Percentiles rank a stretch among this genome's conserved stretches.
Conservation (phyloP, 1,284 basidiomycete species). For the Microbotryum violaceum region DNA sequence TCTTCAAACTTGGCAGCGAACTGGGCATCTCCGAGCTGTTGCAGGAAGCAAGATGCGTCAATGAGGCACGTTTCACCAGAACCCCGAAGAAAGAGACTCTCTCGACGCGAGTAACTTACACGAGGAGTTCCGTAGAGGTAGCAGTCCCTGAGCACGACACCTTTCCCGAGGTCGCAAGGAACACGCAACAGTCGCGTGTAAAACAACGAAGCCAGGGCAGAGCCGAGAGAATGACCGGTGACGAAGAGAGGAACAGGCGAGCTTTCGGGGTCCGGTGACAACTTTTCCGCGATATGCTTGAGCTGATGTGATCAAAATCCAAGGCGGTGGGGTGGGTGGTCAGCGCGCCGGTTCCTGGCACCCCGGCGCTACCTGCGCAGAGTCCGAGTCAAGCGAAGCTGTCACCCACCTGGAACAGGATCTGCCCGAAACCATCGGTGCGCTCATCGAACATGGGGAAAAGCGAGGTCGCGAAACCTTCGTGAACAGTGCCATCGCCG, state of each 20-base stretch:
- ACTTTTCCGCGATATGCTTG: neutral
- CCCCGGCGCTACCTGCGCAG: neutral
- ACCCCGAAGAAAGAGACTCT: too few species aligned
- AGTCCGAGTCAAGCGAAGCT: neutral
- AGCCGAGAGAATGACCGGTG: slow-evolving; percentile 27
- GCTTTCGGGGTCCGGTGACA: neutral
- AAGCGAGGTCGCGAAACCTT: slow-evolving; percentile 21
- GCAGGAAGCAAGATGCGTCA: neutral
- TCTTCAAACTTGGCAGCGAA: neutral
- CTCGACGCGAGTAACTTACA: slow-evolving; percentile 8
- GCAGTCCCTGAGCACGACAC: slow-evolving; percentile 15
- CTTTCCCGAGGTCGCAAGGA: slow-evolving; percentile 19
- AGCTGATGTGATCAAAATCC: neutral
- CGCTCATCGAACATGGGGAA: neutral
- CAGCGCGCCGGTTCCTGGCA: neutral
- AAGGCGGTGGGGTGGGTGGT: neutral
- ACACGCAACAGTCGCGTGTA: slow-evolving; percentile 23
- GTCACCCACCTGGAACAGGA: neutral
- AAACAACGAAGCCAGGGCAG: slow-evolving; percentile 15
- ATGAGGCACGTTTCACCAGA: neutral
- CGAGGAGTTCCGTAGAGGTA: slow-evolving; percentile 23
- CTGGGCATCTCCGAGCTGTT: neutral
- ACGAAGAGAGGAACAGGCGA: neutral
- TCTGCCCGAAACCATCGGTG: neutral
- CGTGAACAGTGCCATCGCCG: slow-evolving; percentile 13